phyloP scores from a whole-genome alignment of 805 yeast species.

The Metschnikowia lachancei region DNA sequence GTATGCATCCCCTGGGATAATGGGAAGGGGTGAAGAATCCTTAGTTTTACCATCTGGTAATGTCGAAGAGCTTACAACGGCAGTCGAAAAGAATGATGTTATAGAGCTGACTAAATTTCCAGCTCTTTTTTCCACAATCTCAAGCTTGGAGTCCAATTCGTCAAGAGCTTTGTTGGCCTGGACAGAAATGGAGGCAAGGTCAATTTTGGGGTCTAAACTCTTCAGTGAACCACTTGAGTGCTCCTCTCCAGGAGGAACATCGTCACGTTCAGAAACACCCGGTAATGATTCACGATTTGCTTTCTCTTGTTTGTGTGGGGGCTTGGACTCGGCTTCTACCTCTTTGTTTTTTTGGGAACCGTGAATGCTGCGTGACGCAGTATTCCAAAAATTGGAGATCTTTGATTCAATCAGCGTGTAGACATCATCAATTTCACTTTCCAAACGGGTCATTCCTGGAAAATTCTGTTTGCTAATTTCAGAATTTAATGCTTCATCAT shows the following conservation, averaged over 20 bases:
- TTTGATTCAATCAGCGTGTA: slow-evolving; percentile 51
- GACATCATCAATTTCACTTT: slow-evolving; percentile 51
- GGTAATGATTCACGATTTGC: not conserved
- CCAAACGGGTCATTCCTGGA: slow-evolving; percentile 30
- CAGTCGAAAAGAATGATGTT: slow-evolving; percentile 50
- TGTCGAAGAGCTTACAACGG: slow-evolving; percentile 27
- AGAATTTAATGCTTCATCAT: not conserved
- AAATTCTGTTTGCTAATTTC: not conserved
- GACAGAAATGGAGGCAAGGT: slow-evolving; percentile 24
- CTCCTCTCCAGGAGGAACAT: not conserved
- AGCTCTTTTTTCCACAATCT: slow-evolving; percentile 68
- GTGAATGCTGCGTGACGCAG: slow-evolving; percentile 32
- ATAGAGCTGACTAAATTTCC: slow-evolving; percentile 56
- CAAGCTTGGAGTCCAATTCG: slow-evolving; percentile 66
- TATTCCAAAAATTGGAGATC: slow-evolving; percentile 33
- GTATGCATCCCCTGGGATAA: slow-evolving; percentile 25
- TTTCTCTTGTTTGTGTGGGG: slow-evolving; percentile 29
- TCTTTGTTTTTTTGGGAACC: slow-evolving; percentile 29
- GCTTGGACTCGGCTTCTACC: slow-evolving; percentile 29
- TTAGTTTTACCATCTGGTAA: slow-evolving; percentile 14
- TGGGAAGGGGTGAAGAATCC: slow-evolving; percentile 10
- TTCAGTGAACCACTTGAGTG: not conserved
- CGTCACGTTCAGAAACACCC: not conserved
- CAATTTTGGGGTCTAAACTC: slow-evolving; percentile 17
- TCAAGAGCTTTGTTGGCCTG: slow-evolving; percentile 61